These are phyloP conservation scores for Trametes gibbosa DNA, from an alignment of 768 basidiomycete species.

Conservation along the genomic window DNA sequence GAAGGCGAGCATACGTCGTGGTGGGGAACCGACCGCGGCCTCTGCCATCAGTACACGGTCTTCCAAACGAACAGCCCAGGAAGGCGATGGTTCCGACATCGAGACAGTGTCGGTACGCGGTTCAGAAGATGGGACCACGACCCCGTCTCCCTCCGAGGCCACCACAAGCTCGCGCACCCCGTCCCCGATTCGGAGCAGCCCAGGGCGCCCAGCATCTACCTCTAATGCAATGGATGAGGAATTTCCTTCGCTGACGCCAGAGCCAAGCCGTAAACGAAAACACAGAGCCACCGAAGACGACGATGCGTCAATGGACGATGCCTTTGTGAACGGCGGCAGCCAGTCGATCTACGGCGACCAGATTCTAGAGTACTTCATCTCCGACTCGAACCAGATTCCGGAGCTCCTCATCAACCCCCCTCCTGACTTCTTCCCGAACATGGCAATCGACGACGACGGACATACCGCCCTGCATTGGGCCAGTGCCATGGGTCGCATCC, in stretches of 20 bases:
- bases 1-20: conserved; percentile 36
- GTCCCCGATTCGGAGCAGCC: conserved; percentile 74
- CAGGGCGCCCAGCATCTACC: conserved; percentile 42
- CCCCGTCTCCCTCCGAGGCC: conserved; percentile 81
- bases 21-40: conserved; percentile 20
- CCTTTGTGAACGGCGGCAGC: conserved; percentile 41
- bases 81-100: conserved; percentile 56
- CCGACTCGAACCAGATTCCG: conserved; percentile 91
- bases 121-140: conserved; percentile 88
- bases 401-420: conserved; percentile 85
- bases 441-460: conserved; percentile 96
- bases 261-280: conserved; percentile 45
- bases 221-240: conserved; percentile 42
- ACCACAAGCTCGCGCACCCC: conserved; percentile 91
- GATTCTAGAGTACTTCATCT: conserved; percentile 98
- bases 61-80: conserved; percentile 50
- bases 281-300: conserved; percentile 46
- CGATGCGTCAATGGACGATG: conserved; percentile 44
- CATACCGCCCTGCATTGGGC: conserved; percentile 99
- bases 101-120: conserved; percentile 65
- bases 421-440: conserved; percentile 89
- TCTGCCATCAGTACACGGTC: conserved; percentile 54
- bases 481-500: conserved; percentile 96
- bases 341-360: conserved; percentile 86
- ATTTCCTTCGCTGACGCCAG: conserved; percentile 33